Base-by-base conservation (phyloP, 2,329 filamentous ascomycete species). In the Epichloe uncinata region DNA sequence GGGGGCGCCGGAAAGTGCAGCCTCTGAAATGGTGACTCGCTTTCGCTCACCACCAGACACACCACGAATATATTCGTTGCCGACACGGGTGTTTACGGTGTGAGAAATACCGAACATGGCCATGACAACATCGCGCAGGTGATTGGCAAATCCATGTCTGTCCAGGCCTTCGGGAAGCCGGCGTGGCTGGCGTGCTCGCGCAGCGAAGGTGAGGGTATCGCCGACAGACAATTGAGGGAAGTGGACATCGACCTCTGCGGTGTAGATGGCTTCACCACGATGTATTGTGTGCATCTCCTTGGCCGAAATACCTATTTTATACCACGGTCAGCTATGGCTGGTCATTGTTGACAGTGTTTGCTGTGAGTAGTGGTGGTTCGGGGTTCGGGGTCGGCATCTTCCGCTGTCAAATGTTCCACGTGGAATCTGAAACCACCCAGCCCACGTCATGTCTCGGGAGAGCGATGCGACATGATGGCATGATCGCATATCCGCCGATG, bases 261-360 rank as follows among this genome's bases (percentile, higher is more conserved):
- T 90, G 68, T 93, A 93, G 63, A 93, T 90, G 54, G 85, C 85
- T 67, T 94, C 87, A 56, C 87, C 87, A 30, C 85, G 82, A 69
- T 91, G 89, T 53, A 78, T 73, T 11, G 78, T 79, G 67, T 85
- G 79, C 85, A 93, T 91, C 61, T 87, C 78, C 60, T 85, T 69
- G 50, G 85, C 75, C 3, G 78, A 70, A 59, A 87, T 74, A 56
- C 82, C 79, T 74, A 53, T 51, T 33, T 36, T 37, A 26, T 13
- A 20, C 26, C 37, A 50, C 57, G 36, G 49, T 55, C 49, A 55
- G 47, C 49, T 45, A 43, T 22, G 11, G 22, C 22, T 30, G 22
- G 15, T 22, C 22, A 44, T 38, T 22, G 4, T 33, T 22, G 36
- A 37, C n/a, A 43, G 5, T 4, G n/a, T 20, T 9, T 36, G 5